These are phyloP conservation scores for Alternaria sp. DNA, from an alignment of 2,329 filamentous ascomycete species.

Conservation along the genomic window DNA sequence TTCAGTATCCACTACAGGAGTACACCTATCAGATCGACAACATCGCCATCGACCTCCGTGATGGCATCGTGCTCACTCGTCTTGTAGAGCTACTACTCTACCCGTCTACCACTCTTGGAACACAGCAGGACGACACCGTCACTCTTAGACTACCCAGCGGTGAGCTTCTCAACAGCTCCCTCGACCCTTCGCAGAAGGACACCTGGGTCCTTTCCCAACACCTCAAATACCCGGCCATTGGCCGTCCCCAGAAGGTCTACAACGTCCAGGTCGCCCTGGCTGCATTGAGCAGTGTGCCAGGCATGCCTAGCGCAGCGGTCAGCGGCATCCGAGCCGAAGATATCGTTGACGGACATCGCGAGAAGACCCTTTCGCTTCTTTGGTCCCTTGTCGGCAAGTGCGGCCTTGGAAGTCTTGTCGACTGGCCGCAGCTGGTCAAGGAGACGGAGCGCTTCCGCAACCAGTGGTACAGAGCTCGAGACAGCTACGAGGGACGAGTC, in stretches of 20 bases:
- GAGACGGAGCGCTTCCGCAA: slow-evolving; percentile 57
- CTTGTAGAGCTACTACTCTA: slow-evolving; percentile 65
- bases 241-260: slow-evolving; percentile 62
- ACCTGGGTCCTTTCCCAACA: slow-evolving; percentile 61
- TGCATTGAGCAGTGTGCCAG: slow-evolving; percentile 55
- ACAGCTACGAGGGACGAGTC: slow-evolving; percentile 39
- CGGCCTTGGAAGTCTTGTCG: slow-evolving; percentile 60
- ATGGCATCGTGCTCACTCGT: slow-evolving; percentile 65
- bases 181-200: slow-evolving; percentile 41
- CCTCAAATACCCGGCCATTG: slow-evolving; percentile 63
- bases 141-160: slow-evolving; percentile 56
- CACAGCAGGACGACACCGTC: slow-evolving; percentile 47
- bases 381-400: slow-evolving; percentile 66
- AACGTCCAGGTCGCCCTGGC: slow-evolving; percentile 65
- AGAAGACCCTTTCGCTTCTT: slow-evolving; percentile 67
- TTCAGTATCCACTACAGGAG: slow-evolving; percentile 65
- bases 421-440: slow-evolving; percentile 60
- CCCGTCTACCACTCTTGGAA: slow-evolving; percentile 39
- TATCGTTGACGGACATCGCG: slow-evolving; percentile 68
- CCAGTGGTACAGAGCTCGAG: slow-evolving; percentile 37
- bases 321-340: slow-evolving; percentile 60
- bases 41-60: slow-evolving; percentile 66
- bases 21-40: slow-evolving; percentile 64
- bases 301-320: slow-evolving; percentile 50
- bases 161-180: slow-evolving; percentile 50